Evolutionary conservation across 1,284 basidiomycete genomes (phyloP).

Genomic region (Exobasidium rhododendri): DNA sequence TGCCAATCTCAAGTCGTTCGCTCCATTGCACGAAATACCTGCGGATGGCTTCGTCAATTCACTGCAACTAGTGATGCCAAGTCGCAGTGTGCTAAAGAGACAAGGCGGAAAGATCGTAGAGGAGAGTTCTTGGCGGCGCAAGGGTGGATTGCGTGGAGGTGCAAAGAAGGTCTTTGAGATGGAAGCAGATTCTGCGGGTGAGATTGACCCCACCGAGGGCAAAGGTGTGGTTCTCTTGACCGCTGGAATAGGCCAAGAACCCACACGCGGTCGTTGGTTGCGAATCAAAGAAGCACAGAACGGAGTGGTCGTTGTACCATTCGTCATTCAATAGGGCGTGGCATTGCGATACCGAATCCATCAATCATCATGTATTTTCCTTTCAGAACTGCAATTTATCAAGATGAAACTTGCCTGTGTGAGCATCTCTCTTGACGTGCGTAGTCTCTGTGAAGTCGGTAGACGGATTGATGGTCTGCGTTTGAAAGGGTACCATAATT

Average conservation of each 20-base stretch:
- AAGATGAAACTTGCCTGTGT: neutral
- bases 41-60: constrained; percentile 82
- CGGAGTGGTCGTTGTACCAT: constrained; percentile 65
- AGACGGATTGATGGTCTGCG: neutral
- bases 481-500: no score
- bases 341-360: no score
- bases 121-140: neutral
- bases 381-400: neutral
- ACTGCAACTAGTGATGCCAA: constrained; percentile 70
- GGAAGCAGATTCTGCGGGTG: neutral
- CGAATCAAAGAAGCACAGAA: constrained; percentile 71
- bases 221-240: constrained; percentile 62
- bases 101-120: neutral
- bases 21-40: constrained; percentile 64
- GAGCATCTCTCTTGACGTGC: neutral
- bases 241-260: constrained; percentile 81
- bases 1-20: constrained; percentile 70
- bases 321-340: neutral
- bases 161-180: constrained; percentile 1
- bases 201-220: constrained; percentile 19
- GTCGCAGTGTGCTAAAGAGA: constrained; percentile 32
- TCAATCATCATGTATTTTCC: no score
- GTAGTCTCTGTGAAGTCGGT: neutral
- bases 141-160: constrained; percentile 7
- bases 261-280: constrained; percentile 83